Percentiles rank a stretch among this genome's conserved stretches.
These are phyloP conservation scores for Xylaria sp. DNA, from an alignment of 2,329 filamentous ascomycete species.

Conservation along the genomic window DNA sequence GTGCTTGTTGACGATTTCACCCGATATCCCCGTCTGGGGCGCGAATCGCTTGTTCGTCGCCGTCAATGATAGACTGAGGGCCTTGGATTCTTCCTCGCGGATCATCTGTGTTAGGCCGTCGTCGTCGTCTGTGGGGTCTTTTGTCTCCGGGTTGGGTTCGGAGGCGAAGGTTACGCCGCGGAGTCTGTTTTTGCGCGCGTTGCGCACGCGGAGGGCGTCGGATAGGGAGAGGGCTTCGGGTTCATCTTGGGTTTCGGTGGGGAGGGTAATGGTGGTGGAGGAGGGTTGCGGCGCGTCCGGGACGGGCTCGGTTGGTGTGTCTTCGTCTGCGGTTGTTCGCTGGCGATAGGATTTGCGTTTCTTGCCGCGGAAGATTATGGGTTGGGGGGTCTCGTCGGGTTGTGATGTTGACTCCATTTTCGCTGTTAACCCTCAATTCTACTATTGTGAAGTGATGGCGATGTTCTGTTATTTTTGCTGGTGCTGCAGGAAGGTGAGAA, in stretches of 20 bases:
- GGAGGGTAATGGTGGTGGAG: neutral
- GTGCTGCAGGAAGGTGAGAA: neutral
- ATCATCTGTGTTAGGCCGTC: slow-evolving; percentile 36
- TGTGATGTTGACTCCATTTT: slow-evolving; percentile 16
- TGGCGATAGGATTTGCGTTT: slow-evolving; percentile 57
- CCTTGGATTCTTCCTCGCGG: slow-evolving; percentile 32
- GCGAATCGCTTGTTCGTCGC: slow-evolving; percentile 55
- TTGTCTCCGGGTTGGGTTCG: slow-evolving; percentile 20
- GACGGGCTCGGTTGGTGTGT: slow-evolving; percentile 5
- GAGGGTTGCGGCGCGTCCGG: slow-evolving; percentile 5
- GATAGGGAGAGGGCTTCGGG: slow-evolving; percentile 40
- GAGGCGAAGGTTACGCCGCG: slow-evolving; percentile 54
- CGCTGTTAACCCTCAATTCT: neutral
- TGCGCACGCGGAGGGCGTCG: slow-evolving; percentile 49
- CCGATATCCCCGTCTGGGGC: slow-evolving; percentile 63
- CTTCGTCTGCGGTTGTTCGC: slow-evolving; percentile 38
- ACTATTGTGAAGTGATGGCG: too few relatives aligned
- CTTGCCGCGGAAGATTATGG: slow-evolving; percentile 53
- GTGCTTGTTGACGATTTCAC: slow-evolving; percentile 64
- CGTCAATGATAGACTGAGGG: slow-evolving; percentile 26
- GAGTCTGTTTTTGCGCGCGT: slow-evolving; percentile 44
- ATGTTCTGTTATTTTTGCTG: neutral
- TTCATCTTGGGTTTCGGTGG: slow-evolving; percentile 8
- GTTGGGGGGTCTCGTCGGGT: slow-evolving; percentile 24
- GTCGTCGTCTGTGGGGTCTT: slow-evolving; percentile 22